Evolutionary conservation across 805 yeast genomes (phyloP), one percentile per base, ranked within the genome.

Genomic region (Blastobotrys mokoenaii): DNA sequence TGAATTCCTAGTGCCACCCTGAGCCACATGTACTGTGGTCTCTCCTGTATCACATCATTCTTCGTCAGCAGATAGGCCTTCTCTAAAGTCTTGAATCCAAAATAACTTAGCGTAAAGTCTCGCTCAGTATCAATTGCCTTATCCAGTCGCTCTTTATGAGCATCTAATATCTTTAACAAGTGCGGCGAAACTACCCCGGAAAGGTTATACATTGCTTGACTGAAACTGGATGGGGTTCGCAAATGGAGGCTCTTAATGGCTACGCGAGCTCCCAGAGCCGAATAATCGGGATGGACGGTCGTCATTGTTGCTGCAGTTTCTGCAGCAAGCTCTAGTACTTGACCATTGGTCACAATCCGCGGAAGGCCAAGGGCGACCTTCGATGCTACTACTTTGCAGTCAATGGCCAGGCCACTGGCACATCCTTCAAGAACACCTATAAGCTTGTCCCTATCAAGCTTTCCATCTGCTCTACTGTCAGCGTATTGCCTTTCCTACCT

Each of bases 241-340:
- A 8, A 22, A 8, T 22, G 27, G 56, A 90, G 73, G 61, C 84
- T 82, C 16, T 95, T 82, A 47, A 88, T 80, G 10, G 95, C 94
- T 47, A 90, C 79, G 68, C 97, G 77, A 17, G 96, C 96, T 38
- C 96, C 68, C 14, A 64, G 70, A 29, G 79, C 76, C 16, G 96
- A 94, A 60, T 90, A 89, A 66, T 90, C 96, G 14, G 97, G 97
- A 63, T 90, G 97, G 51, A 84, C 76, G 12, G 97, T 89, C 45
- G 95, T 84, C 95, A 90, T 82, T 59, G 84, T 83, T 25, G 96
- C 97, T 46, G 96, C 94, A 25, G 95, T 85, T 65, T 90, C 97
- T 31, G 97, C 95, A 40, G 96, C 84, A 46, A 58, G 47, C 49
- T 63, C 60, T 32, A 76, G 82, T 41, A 79, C 64, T 60, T 89